Percentiles rank a stretch among this genome's conserved stretches.
Conservation (phyloP, 306 rosid genomes). For the Casuarina equisetifolia region DNA sequence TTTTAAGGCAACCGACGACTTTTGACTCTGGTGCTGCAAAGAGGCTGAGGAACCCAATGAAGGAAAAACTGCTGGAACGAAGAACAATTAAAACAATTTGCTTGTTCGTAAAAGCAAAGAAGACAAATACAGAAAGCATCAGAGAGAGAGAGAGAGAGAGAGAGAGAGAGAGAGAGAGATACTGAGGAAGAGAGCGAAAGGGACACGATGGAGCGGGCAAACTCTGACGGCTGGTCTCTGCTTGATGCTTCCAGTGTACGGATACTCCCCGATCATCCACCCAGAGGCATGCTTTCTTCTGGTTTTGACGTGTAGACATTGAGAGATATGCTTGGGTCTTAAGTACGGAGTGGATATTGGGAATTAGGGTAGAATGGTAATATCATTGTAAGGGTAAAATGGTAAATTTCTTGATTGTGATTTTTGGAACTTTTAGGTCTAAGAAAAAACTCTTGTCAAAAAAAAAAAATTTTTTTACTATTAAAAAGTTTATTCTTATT, state of each 20-base stretch:
- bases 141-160: neutral
- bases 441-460: too few relatives aligned
- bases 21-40: neutral
- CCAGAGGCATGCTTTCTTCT: neutral
- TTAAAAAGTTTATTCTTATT: too few relatives aligned
- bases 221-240: slow-evolving; percentile 7
- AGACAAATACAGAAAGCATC: neutral
- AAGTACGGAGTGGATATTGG: too few relatives aligned
- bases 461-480: too few relatives aligned
- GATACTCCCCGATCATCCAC: neutral
- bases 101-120: neutral
- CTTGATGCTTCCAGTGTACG: neutral
- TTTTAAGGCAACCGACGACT: too few relatives aligned
- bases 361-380: too few relatives aligned
- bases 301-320: neutral
- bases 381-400: too few relatives aligned
- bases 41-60: neutral
- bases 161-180: neutral
- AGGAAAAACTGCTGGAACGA: neutral
- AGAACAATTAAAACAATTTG: neutral
- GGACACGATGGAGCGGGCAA: neutral
- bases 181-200: neutral
- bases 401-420: too few relatives aligned
- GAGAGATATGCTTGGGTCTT: too few relatives aligned
- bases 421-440: too few relatives aligned